Conservation (phyloP, 1,139 yeast species). For the Nakaseomyces delphensis region DNA sequence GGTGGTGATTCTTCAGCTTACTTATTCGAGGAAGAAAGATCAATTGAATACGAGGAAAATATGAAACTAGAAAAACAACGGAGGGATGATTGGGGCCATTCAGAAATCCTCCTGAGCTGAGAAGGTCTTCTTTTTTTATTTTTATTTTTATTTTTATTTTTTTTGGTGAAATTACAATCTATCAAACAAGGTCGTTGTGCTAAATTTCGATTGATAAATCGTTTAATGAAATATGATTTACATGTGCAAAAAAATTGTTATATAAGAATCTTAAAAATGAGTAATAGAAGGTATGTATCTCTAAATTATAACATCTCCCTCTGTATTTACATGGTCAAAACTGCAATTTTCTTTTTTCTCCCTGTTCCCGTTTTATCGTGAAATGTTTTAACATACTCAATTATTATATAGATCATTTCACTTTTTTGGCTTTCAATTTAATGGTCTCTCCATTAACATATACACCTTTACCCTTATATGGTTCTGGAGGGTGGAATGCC, state of each 20-base stretch:
- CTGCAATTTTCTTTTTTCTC: neutral
- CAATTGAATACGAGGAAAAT: constrained; percentile 3
- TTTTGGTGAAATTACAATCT: no score
- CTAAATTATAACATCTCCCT: neutral
- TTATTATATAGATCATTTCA: constrained; percentile 61
- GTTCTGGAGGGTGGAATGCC: constrained; percentile 89
- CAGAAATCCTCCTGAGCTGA: neutral
- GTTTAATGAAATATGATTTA: constrained; percentile 25
- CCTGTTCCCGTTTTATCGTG: neutral
- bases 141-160: no score
- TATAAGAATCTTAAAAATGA: neutral
- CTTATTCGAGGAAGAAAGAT: constrained; percentile 38
- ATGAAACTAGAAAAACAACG: constrained; percentile 3
- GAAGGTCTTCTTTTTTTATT: neutral
- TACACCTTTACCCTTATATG: constrained; percentile 97
- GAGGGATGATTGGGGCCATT: neutral
- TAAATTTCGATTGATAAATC: no score
- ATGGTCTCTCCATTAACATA: constrained; percentile 88
- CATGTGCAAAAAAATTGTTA: constrained; percentile 29
- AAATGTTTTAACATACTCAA: no score
- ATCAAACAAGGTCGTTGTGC: no score
- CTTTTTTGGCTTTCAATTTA: constrained; percentile 82
- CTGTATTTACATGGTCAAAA: neutral
- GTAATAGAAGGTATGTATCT: neutral
- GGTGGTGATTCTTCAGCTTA: constrained; percentile 91